phyloP scores from a whole-genome alignment of 148 eudicot species.

The Silene conica region DNA sequence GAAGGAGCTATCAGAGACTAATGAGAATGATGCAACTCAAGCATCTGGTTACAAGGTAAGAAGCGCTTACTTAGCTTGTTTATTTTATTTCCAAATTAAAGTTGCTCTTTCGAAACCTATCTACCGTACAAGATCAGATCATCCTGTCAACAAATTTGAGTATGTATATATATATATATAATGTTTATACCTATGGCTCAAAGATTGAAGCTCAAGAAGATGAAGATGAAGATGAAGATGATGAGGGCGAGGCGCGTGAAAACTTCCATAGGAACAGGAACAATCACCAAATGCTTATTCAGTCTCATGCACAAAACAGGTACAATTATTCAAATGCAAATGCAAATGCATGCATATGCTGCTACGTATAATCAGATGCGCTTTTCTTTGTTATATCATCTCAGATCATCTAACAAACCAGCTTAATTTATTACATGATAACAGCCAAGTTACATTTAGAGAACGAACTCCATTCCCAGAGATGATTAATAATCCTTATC shows the following conservation, averaged over 20 bases:
- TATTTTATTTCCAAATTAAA: neutral
- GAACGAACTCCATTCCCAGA: neutral
- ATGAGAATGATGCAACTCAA: neutral
- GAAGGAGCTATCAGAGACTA: conserved; percentile 19
- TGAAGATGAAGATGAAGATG: conserved; percentile 15
- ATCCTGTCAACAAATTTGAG: neutral
- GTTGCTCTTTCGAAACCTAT: neutral
- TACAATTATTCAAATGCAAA: neutral
- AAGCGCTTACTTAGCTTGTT: neutral
- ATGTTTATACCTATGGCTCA: neutral
- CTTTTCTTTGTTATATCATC: neutral
- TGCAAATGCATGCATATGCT: too few relatives aligned
- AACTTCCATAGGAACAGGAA: conserved; percentile 7
- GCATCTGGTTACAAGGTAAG: neutral
- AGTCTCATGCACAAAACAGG: conserved; percentile 13
- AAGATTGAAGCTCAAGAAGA: conserved; percentile 16
- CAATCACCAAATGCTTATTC: conserved; percentile 3
- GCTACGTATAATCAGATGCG: too few relatives aligned
- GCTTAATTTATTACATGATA: neutral
- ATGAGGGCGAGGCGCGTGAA: neutral
- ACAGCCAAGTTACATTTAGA: conserved; percentile 3
- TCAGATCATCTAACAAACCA: too few relatives aligned
- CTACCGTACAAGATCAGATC: too few relatives aligned
- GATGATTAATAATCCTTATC: neutral
- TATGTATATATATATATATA: too few relatives aligned